Evolutionary conservation across 1,139 yeast genomes (phyloP), one percentile per base, ranked within the genome.

Genomic region (Candida pseudoviswanathii): DNA sequence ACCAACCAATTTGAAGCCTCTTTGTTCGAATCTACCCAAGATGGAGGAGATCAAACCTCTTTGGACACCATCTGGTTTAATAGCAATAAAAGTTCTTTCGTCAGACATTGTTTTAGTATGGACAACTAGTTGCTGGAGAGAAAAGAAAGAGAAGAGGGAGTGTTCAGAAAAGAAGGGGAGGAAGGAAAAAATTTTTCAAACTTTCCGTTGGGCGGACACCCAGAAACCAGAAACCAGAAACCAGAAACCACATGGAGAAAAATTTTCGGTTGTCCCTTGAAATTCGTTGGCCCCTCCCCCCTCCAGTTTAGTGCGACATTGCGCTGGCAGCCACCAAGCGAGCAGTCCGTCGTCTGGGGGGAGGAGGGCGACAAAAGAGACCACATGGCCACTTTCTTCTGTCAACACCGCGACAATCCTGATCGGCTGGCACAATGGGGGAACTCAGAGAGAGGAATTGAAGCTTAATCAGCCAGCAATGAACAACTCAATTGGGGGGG

Each of bases 61-160:
- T 84, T 94, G 98, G 83, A 94, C 99, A 80, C 98, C 99, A 78
- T 94, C 99, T 78, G 99, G 99, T 71, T 94, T 94, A 77, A 94
- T 89, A 68, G 98, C 98, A 83, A 94, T 94, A 75, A 94, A 94
- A 72, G 98, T 92, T 89, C 96, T 90, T 81, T 92, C 98, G 80
- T 76, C 74, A 74, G 81, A 75, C 81, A 76, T 76, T 49, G 33
- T 57, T 44, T 30, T 30, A 41, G 47, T 31, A 16, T 16, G 16
- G 16, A 16, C 16, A 16, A 16, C 16, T 16, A 31, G 21, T 37
- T 39, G 39, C 24, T 37, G 41, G 36, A 42, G 30, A 24, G 27
- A 26, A 45, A 30, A 40, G 16, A 25, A 16, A 36, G 11, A 41
- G 21, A 41, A 21, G 29, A 31, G 24, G 41, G 21, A 29, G 36